phyloP scores from a whole-genome alignment of 2,329 filamentous ascomycete species.

The Xylariaceae sp. region DNA sequence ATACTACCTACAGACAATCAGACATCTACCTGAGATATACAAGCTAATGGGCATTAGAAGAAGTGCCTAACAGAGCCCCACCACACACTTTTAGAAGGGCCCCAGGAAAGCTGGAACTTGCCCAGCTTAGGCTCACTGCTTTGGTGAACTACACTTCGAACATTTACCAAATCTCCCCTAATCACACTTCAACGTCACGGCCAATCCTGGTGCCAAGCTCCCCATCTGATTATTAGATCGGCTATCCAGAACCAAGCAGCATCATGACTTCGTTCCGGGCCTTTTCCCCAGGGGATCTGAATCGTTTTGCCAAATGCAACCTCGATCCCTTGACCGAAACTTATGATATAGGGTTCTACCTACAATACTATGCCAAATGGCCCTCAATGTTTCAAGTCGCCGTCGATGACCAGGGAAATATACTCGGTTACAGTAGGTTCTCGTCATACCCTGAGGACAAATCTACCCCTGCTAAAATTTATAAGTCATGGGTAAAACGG shows the following conservation, averaged over 20 bases:
- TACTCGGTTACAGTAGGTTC: slow-evolving; percentile 87
- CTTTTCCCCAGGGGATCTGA: slow-evolving; percentile 83
- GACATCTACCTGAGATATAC: too few species aligned
- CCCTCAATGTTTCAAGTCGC: slow-evolving; percentile 92
- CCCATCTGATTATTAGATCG: too few species aligned
- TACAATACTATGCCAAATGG: slow-evolving; percentile 96
- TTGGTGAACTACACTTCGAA: neutral
- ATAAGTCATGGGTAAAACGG: slow-evolving; percentile 94
- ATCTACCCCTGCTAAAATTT: slow-evolving; percentile 35
- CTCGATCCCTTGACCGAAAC: slow-evolving; percentile 97
- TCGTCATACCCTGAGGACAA: neutral
- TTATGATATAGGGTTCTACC: slow-evolving; percentile 93
- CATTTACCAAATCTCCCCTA: neutral
- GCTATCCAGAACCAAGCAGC: neutral
- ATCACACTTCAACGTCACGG: too few species aligned
- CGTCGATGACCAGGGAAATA: slow-evolving; percentile 83
- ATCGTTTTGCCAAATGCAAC: slow-evolving; percentile 92
- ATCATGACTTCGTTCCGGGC: slow-evolving; percentile 83
- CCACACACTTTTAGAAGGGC: neutral
- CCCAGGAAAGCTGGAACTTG: neutral
- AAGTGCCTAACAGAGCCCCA: neutral
- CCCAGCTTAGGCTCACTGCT: too few species aligned
- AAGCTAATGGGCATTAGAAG: too few species aligned
- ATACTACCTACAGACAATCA: too few species aligned
- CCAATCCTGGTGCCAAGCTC: too few species aligned